Base-by-base conservation (phyloP, 1,284 basidiomycete species). In the Heterobasidion parviporum region DNA sequence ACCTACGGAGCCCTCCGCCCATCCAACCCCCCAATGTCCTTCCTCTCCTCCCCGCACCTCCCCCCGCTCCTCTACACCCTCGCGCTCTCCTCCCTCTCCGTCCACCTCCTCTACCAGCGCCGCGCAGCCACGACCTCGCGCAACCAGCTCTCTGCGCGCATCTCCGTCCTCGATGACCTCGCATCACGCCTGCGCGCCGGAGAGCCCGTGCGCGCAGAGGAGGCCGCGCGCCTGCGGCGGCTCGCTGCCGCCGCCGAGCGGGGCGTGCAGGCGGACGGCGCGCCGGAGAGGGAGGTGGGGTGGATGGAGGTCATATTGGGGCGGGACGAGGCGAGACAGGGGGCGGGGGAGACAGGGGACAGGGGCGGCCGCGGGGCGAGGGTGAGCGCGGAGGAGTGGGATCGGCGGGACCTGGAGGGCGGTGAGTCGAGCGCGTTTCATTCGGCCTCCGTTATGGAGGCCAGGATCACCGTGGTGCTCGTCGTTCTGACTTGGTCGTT, bases 111-210 rank as follows among this genome's bases (percentile, higher is more conserved):
- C 46, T 73, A 71, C 63, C 74, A 78, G 55, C 74, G 78, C 57
- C 77, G 73, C 50, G 63, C 64, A 2, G 72, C 73, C 50, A 75
- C 73, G 54, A 77, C 79, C 48, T 77, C 82, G 60, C 75, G 74
- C 53, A 71, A 75, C 16, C 75, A 76, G 44, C 65, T 76, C 48
- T 65, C 74, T 55, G 81, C 83, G 12, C 81, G 78, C 58, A 71
- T 79, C 53, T 78, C 81, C n/a, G 77, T 87, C 58, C 72, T 87
- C 54, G 75, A 81, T 55, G 77, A 79, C 52, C 74, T 85, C 54
- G 71, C 72, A 3, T 65, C 68, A 18, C 77, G 78, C 56, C 66
- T 86, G 52, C 70, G 71, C 41, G 70, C 73, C 0, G 72, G 73
- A 41, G 72, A 71, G 50, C 57, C 63, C 26, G 65, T 80, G 65